Conservation (phyloP, 2,329 filamentous ascomycete species). For the Pseudocercospora vitis region DNA sequence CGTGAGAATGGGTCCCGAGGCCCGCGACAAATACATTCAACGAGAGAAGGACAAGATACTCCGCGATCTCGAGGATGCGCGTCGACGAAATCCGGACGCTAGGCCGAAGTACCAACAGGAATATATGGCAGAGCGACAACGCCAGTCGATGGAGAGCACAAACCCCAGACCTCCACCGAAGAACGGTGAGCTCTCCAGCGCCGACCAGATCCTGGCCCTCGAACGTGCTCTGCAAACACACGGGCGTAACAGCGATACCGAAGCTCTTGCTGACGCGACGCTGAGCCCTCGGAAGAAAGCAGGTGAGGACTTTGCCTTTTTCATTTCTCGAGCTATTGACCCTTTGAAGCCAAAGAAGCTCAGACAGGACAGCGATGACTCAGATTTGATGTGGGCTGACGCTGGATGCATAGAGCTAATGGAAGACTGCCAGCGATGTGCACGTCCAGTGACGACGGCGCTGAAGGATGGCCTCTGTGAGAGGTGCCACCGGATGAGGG, state of each 20-base stretch:
- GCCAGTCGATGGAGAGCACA: background rate
- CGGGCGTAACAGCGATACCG: background rate
- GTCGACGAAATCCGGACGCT: constrained; percentile 2
- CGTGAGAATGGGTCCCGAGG: constrained; percentile 7
- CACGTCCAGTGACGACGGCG: constrained; percentile 7
- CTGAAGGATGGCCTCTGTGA: constrained; percentile 19
- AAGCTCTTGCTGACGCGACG: background rate
- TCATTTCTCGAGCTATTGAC: constrained; percentile 17
- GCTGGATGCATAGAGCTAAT: constrained; percentile 17
- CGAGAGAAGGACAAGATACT: constrained; percentile 10
- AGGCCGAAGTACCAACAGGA: constrained; percentile 16
- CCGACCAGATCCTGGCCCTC: constrained; percentile 2
- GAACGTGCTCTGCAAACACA: constrained; percentile 2
- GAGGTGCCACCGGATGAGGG: constrained; percentile 9
- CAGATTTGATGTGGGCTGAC: constrained; percentile 26
- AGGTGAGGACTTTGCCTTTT: constrained; percentile 21
- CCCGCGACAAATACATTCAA: constrained; percentile 10
- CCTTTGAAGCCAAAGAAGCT: constrained; percentile 16
- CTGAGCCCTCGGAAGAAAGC: background rate
- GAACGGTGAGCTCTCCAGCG: background rate
- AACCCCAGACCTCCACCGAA: background rate
- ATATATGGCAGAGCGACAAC: constrained; percentile 3
- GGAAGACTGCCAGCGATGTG: constrained; percentile 22
- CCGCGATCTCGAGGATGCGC: constrained; percentile 11
- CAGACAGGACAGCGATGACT: constrained; percentile 14